These are phyloP conservation scores for Porphyrellus cyaneotinctus DNA, from an alignment of 768 basidiomycete genomes.

Conservation along the genomic window DNA sequence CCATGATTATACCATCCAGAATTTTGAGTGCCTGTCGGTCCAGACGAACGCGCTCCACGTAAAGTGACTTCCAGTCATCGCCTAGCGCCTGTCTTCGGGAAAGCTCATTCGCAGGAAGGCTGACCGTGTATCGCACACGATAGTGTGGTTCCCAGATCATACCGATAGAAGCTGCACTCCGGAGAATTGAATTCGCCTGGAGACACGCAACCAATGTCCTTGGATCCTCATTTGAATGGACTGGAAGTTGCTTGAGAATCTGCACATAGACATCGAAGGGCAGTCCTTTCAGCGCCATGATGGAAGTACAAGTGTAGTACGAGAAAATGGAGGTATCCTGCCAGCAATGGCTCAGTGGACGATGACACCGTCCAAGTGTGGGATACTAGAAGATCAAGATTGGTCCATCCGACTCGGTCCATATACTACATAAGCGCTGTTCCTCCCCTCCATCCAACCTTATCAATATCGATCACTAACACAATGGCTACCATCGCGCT, in stretches of 20 bases:
- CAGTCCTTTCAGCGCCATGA: slow-evolving; percentile 24
- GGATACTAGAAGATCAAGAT: too few species aligned
- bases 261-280: slow-evolving; percentile 36
- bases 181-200: slow-evolving; percentile 35
- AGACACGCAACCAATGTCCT: slow-evolving; percentile 41
- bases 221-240: slow-evolving; percentile 20
- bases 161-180: slow-evolving; percentile 40
- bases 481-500: slow-evolving; percentile 51
- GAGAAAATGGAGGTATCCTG: too few species aligned
- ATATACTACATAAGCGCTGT: background rate
- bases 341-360: background rate
- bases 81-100: slow-evolving; percentile 27
- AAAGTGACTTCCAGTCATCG: slow-evolving; percentile 46
- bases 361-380: slow-evolving; percentile 2
- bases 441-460: slow-evolving; percentile 3
- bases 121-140: slow-evolving; percentile 43
- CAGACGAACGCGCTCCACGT: slow-evolving; percentile 40
- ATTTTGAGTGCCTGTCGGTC: slow-evolving; percentile 41
- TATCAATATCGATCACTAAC: slow-evolving; percentile 11
- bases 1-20: slow-evolving; percentile 39
- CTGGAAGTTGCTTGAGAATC: slow-evolving; percentile 33
- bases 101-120: slow-evolving; percentile 35
- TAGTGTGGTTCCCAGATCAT: slow-evolving; percentile 55
- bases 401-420: too few species aligned
- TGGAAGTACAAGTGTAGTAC: too few species aligned